Evolutionary conservation across 1,284 basidiomycete species (phyloP), one percentile per base, ranked within the genome.

Genomic region (Boletus holoroseus): DNA sequence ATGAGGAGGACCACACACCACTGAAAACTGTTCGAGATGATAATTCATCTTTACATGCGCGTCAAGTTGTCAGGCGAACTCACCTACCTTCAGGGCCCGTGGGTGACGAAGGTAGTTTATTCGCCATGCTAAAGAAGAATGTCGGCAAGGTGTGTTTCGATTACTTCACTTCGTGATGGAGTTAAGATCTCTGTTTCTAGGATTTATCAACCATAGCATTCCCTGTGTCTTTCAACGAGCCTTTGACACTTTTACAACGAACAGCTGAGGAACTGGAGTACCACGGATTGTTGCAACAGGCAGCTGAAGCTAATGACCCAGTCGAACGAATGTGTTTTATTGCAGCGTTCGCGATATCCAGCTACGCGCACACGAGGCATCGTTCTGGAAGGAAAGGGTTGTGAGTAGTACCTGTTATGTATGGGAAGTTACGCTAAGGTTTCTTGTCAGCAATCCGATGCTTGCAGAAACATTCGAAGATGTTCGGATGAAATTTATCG

Each of bases 401-500:
- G 88, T 91, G 62, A 71, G 86, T 77, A 13, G 38, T 22, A 24
- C 28, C 41, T 36, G 31, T 34, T 54, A 18, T 48, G 32, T 32
- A 38, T 22, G 37, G 28, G 20, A 52, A 20, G 44, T 50, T 15
- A 13, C 20, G 42, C 43, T 57, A 8, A 49, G 30, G 18, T 42
- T 48, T 26, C 47, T 49, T 48, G 55, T 30, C 55, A 91, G 88
- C 61, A 94, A 91, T 59, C 91, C 91, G 0, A 83, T 94, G 79
- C 77, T 93, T 44, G 87, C 83, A 11, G 92, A 94, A 68, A 94
- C 92, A 0, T 94, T 88, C 60, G 92, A 94, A 67, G 86, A 90
- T 55, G 62, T 75, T 28, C 79, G 90, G 41, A 84, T 83, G 75
- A 83, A 79, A 51, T 91, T 93, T 63, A 77, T 94, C 45, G 83